Evolutionary conservation across 192 early-diverging fungal genomes (phyloP).

Genomic region (Dispira parvispora): DNA sequence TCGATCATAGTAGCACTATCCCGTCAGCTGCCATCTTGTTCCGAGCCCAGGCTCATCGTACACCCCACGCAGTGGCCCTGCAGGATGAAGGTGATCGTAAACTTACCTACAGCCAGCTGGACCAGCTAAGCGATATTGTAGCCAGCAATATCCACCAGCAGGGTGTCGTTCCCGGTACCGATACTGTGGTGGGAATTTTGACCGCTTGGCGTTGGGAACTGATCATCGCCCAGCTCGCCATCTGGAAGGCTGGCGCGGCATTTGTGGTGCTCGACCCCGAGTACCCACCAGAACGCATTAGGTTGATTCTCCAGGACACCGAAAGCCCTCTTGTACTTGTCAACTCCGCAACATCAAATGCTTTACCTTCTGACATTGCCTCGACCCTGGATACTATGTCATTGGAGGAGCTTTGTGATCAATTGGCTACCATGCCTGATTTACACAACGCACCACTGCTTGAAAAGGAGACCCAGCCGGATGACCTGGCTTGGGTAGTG

Average conservation of each 20-base stretch:
- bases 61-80: not conserved
- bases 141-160: not conserved
- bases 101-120: not conserved
- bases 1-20: not conserved
- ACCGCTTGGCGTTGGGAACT: not conserved
- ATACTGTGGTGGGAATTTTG: not conserved
- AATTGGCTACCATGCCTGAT: not conserved
- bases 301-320: not conserved
- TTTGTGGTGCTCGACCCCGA: not conserved
- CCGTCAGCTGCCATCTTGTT: not conserved
- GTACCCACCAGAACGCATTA: not conserved
- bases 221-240: not conserved
- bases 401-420: not conserved
- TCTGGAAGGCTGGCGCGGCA: not conserved
- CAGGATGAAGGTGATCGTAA: not conserved
- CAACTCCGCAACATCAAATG: not conserved
- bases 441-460: too few species aligned
- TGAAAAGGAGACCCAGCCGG: not conserved
- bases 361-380: not conserved
- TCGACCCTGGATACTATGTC: not conserved
- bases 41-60: not conserved
- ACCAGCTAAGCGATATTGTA: not conserved
- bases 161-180: not conserved
- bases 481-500: slow-evolving; percentile 1
- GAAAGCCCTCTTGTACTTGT: not conserved